Base-by-base conservation (phyloP, 208 protist species). In the Trypanosoma platydactyli region DNA sequence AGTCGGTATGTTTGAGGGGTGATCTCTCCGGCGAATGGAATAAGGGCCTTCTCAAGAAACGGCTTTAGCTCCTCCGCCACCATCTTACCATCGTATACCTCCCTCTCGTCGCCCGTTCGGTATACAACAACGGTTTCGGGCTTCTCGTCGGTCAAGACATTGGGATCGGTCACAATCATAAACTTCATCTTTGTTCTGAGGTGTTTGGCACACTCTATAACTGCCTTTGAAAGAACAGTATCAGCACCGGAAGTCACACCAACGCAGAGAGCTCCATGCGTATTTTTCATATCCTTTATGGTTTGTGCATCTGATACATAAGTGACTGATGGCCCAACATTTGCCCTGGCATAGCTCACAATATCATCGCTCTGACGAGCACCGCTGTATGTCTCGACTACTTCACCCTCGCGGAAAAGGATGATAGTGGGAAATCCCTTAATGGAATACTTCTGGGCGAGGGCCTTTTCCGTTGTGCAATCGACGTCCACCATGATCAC, bases 341-440 rank as follows among this genome's bases (percentile, higher is more conserved):
- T 78, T 46, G 70, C 68, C 48, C 81, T 84, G 40, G 94, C 73
- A 64, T 83, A 94, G 13, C 74, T 45, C 30, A 81, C 61, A 56
- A 97, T 89, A 22, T 59, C 77, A 27, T 75, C 62, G 2, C 82
- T 77, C 20, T 73, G 76, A 48, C 90, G 88, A 3, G 68, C 82
- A 20, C 88, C 89, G 16, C 68, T 70, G 84, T 94, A 97, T 51
- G 68, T 49, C 46, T 77, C 76, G 15, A 71, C 55, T 24, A 81
- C 70, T 65, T 81, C 68, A 35, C 89, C 92, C 18, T 93, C 83
- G 41, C 82, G 84, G 64, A 97, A 94, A 38, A 97, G 52, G 38
- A 86, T 69, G 33, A 97, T 67, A 4, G 90, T 95, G 5, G 92
- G 92, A 58, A 80, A 96, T 7, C 90, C 90, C 45, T 88, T 79